Percentiles rank a stretch among this genome's conserved stretches.
phyloP scores from a whole-genome alignment of 2,329 filamentous ascomycete species.

The Chaetomiaceae sp. region DNA sequence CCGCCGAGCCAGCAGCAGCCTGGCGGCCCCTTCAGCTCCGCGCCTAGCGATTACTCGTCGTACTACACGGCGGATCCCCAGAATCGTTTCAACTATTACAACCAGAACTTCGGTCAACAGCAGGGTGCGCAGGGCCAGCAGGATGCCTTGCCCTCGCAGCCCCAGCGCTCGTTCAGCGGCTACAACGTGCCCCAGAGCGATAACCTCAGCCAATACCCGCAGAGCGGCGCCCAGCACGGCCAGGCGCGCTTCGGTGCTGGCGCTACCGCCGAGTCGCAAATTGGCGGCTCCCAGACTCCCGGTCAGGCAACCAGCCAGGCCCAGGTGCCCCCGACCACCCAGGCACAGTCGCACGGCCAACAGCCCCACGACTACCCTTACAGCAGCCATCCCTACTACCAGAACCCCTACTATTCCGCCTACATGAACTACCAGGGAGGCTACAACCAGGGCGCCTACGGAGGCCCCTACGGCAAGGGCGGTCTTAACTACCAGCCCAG shows the following conservation, averaged over 20 bases:
- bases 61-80: slow-evolving; percentile 78
- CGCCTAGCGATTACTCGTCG: slow-evolving; percentile 72
- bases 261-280: slow-evolving; percentile 62
- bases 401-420: slow-evolving; percentile 58
- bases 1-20: slow-evolving; percentile 56
- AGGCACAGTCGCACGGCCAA: slow-evolving; percentile 37
- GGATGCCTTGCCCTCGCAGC: slow-evolving; percentile 63
- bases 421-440: slow-evolving; percentile 50
- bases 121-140: slow-evolving; percentile 61
- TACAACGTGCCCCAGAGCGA: slow-evolving; percentile 64
- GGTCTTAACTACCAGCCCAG: slow-evolving; percentile 50
- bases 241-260: slow-evolving; percentile 51
- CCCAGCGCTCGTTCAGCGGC: slow-evolving; percentile 68
- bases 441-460: slow-evolving; percentile 49
- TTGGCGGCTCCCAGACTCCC: slow-evolving; percentile 85
- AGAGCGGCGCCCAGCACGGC: slow-evolving; percentile 64
- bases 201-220: slow-evolving; percentile 65
- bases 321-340: slow-evolving; percentile 31
- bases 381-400: slow-evolving; percentile 55
- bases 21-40: slow-evolving; percentile 65
- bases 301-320: slow-evolving; percentile 63
- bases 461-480: slow-evolving; percentile 51
- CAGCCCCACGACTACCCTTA: slow-evolving; percentile 45
- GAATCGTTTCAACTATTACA: slow-evolving; percentile 70
- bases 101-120: slow-evolving; percentile 53